Evolutionary conservation across 2,329 filamentous ascomycete genomes (phyloP).

Genomic region (Aspergillus sojae): DNA sequence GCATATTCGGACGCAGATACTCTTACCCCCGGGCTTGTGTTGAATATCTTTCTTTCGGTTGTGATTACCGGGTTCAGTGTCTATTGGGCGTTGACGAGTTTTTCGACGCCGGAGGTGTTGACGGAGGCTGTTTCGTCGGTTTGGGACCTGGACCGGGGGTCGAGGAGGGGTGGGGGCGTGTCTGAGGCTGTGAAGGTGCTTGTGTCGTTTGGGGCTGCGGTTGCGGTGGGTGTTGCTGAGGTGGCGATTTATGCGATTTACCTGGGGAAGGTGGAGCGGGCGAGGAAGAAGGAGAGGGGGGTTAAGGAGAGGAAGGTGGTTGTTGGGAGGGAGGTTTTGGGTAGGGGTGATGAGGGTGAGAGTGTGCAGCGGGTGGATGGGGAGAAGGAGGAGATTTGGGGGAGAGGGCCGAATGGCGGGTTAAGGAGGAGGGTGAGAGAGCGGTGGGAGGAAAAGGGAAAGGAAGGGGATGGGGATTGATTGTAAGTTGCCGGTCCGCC

Average conservation of each 20-base stretch:
- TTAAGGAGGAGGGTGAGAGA: slow-evolving; percentile 44
- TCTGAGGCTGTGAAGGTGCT: slow-evolving; percentile 44
- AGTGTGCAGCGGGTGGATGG: slow-evolving; percentile 4
- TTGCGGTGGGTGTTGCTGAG: slow-evolving; percentile 51
- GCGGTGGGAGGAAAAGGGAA: slow-evolving; percentile 36
- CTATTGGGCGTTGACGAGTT: slow-evolving; percentile 46
- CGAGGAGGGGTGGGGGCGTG: slow-evolving; percentile 21
- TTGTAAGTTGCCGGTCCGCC: slow-evolving; percentile 10
- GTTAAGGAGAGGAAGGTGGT: slow-evolving; percentile 44
- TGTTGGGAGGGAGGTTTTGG: slow-evolving; percentile 26
- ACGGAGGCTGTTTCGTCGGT: slow-evolving; percentile 21
- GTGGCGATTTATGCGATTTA: slow-evolving; percentile 51
- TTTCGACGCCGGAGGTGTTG: slow-evolving; percentile 38
- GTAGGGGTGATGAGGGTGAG: slow-evolving; percentile 2
- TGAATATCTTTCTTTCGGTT: slow-evolving; percentile 88
- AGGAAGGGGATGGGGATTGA: slow-evolving; percentile 11
- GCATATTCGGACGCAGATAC: slow-evolving; percentile 43
- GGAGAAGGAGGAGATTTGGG: slow-evolving; percentile 44
- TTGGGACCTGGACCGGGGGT: background rate
- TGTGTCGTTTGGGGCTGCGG: slow-evolving; percentile 41
- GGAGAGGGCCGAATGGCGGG: slow-evolving; percentile 43
- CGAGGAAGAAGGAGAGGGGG: slow-evolving; percentile 40
- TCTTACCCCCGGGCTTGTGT: slow-evolving; percentile 63
- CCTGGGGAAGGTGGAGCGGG: slow-evolving; percentile 45
- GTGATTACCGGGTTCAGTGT: slow-evolving; percentile 62